Evolutionary conservation across 2,329 filamentous ascomycete genomes (phyloP).

Genomic region (Coniochaeta hoffmannii): DNA sequence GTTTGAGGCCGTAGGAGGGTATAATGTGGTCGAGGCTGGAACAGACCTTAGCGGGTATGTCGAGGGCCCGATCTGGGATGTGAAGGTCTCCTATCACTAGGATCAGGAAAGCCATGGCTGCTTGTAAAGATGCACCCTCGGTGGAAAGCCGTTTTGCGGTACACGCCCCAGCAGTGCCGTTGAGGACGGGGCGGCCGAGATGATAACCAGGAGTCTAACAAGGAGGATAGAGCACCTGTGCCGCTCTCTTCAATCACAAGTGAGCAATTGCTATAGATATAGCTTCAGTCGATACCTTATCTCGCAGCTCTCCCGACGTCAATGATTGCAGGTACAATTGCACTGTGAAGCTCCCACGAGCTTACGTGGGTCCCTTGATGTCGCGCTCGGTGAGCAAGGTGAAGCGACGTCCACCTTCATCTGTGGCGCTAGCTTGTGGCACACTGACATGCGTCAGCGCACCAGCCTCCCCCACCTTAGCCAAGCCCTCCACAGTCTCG

Average conservation of each 20-base stretch:
- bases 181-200: neutral
- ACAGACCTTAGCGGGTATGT: constrained; percentile 79
- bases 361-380: constrained; percentile 2
- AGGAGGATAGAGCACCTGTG: too few species aligned
- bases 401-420: neutral
- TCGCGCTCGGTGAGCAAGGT: neutral
- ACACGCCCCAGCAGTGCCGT: neutral
- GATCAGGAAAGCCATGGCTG: constrained; percentile 74
- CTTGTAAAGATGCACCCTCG: neutral
- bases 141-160: neutral
- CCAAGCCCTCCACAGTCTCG: neutral
- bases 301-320: neutral
- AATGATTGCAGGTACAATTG: neutral
- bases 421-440: constrained; percentile 1
- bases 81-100: constrained; percentile 89
- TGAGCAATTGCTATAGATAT: neutral
- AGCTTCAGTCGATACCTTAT: neutral
- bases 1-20: neutral
- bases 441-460: neutral
- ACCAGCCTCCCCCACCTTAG: constrained; percentile 1
- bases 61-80: constrained; percentile 85
- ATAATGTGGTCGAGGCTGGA: too few species aligned
- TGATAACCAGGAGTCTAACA: neutral
- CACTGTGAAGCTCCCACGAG: neutral
- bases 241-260: neutral